A percentile compares a stretch with the other conserved stretches of the same genome.
Evolutionary conservation across 306 rosid genomes (phyloP).

Genomic region (Luffa acutangula): DNA sequence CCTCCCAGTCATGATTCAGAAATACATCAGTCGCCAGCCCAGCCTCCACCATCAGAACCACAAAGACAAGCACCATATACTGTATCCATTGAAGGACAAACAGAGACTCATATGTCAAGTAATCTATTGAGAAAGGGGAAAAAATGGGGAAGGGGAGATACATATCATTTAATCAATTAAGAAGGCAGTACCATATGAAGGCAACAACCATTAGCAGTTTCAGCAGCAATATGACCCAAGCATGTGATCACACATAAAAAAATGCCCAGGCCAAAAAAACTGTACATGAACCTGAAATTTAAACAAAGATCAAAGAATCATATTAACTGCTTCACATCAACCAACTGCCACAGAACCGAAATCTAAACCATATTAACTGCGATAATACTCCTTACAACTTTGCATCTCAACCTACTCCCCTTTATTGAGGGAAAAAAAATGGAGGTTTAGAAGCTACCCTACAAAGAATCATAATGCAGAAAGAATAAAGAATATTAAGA

Average conservation of each 20-base stretch:
- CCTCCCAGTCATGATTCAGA: constrained; percentile 60
- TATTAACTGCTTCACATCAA: background rate
- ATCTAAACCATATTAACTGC: background rate
- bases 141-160: background rate
- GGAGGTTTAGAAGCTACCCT: background rate
- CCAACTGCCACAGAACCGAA: background rate
- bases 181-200: constrained; percentile 68
- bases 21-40: constrained; percentile 56
- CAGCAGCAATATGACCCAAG: constrained; percentile 77
- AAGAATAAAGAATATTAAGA: background rate
- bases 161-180: background rate
- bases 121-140: background rate
- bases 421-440: background rate
- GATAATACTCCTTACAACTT: background rate
- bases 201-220: constrained; percentile 68
- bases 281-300: constrained; percentile 66
- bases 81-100: constrained; percentile 20
- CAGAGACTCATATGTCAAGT: background rate
- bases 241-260: constrained; percentile 53
- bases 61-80: constrained; percentile 53
- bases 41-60: constrained; percentile 65
- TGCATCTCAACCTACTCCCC: background rate
- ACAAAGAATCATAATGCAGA: background rate
- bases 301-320: background rate
- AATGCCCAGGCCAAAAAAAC: constrained; percentile 59